Conservation (phyloP, 805 yeast species). For the Barnettozyma sp. region DNA sequence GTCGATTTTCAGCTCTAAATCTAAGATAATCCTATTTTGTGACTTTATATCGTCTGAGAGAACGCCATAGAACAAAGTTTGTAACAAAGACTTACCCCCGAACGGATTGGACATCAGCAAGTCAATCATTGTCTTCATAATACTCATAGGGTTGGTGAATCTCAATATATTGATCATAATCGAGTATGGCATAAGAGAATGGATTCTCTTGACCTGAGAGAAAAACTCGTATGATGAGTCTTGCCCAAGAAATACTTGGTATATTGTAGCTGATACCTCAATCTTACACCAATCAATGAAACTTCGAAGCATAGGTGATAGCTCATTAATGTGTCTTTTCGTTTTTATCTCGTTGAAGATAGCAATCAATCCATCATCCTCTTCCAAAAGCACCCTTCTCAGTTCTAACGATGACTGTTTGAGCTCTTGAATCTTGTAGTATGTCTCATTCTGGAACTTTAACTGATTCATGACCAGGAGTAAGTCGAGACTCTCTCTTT, state of each 20-base stretch:
- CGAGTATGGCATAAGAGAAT: slow-evolving; percentile 72
- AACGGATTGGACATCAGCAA: slow-evolving; percentile 75
- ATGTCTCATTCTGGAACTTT: slow-evolving; percentile 66
- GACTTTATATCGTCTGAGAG: slow-evolving; percentile 68
- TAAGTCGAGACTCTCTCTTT: slow-evolving; percentile 57
- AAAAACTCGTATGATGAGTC: slow-evolving; percentile 77
- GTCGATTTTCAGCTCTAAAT: slow-evolving; percentile 35
- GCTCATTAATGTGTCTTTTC: slow-evolving; percentile 43
- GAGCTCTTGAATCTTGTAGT: slow-evolving; percentile 46
- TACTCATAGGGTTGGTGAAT: slow-evolving; percentile 81
- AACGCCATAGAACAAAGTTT: slow-evolving; percentile 64
- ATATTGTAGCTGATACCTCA: slow-evolving; percentile 78
- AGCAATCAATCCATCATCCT: slow-evolving; percentile 47
- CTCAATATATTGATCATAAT: slow-evolving; percentile 69
- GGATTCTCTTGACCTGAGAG: slow-evolving; percentile 63
- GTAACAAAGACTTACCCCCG: slow-evolving; percentile 62
- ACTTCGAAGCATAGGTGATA: slow-evolving; percentile 60
- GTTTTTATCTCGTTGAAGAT: slow-evolving; percentile 62
- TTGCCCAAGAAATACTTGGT: slow-evolving; percentile 70
- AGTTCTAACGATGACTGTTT: slow-evolving; percentile 53
- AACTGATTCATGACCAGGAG: slow-evolving; percentile 54
- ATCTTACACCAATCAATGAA: slow-evolving; percentile 79
- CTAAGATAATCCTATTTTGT: slow-evolving; percentile 46
- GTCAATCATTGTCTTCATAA: slow-evolving; percentile 74
- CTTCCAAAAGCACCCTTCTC: slow-evolving; percentile 44